These are phyloP conservation scores for Mucuna pruriens DNA, from an alignment of 306 rosid species.

Conservation along the genomic window DNA sequence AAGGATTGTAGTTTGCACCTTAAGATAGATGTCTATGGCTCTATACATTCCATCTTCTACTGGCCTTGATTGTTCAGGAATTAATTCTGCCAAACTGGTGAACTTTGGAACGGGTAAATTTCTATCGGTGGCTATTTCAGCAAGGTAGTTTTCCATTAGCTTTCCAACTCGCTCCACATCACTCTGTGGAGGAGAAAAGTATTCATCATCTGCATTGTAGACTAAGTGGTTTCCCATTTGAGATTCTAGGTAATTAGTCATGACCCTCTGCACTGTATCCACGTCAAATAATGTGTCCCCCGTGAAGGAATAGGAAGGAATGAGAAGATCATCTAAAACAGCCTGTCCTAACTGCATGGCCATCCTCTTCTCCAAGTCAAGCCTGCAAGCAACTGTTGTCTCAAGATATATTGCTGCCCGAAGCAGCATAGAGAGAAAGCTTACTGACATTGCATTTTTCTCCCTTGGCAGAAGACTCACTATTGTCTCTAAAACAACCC, in stretches of 20 bases:
- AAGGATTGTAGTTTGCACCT: slow-evolving; percentile 60
- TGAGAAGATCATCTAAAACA: slow-evolving; percentile 87
- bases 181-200: slow-evolving; percentile 58
- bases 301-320: slow-evolving; percentile 81
- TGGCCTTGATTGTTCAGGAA: slow-evolving; percentile 85
- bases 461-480: slow-evolving; percentile 93
- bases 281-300: slow-evolving; percentile 89
- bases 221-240: slow-evolving; percentile 48
- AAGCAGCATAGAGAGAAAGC: slow-evolving; percentile 93
- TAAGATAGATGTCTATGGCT: slow-evolving; percentile 87
- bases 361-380: slow-evolving; percentile 92
- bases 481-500: slow-evolving; percentile 86
- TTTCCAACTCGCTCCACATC: slow-evolving; percentile 73
- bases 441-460: slow-evolving; percentile 75
- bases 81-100: slow-evolving; percentile 70
- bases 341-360: slow-evolving; percentile 76
- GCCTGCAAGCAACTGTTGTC: slow-evolving; percentile 94
- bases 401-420: slow-evolving; percentile 78
- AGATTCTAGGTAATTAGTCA: slow-evolving; percentile 67
- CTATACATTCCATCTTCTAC: slow-evolving; percentile 94
- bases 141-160: slow-evolving; percentile 83
- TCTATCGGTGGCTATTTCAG: slow-evolving; percentile 83
- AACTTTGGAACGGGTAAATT: slow-evolving; percentile 74
- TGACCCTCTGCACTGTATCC: slow-evolving; percentile 78
- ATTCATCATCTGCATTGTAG: slow-evolving; percentile 52